phyloP scores from a whole-genome alignment of 108 stramenopile species.

The Nannochloropsis oceanica region DNA sequence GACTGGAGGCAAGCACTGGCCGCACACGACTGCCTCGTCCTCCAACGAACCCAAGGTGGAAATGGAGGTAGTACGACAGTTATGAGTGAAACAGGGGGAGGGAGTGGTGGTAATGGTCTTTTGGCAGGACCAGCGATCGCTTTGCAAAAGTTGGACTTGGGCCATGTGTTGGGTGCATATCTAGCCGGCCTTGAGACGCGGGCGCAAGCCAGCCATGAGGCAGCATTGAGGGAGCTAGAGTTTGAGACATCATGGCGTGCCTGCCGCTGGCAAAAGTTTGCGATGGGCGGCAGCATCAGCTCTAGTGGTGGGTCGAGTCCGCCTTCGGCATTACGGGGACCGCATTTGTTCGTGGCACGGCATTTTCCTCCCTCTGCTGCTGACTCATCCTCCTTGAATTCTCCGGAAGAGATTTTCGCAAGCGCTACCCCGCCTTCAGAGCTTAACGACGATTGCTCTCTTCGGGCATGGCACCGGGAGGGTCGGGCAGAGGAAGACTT shows the following conservation, averaged over 20 bases:
- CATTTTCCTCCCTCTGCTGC: background rate
- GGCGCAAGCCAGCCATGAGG: constrained; percentile 1
- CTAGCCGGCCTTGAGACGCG: background rate
- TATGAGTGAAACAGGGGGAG: background rate
- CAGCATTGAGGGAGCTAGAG: constrained; percentile 11
- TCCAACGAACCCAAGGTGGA: background rate
- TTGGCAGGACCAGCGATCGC: background rate
- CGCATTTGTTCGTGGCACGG: background rate
- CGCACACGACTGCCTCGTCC: background rate
- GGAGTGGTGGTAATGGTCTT: no score
- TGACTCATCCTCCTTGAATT: background rate
- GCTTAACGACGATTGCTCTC: background rate
- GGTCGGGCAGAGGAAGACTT: background rate
- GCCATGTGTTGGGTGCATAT: background rate
- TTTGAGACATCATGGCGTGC: constrained; percentile 16
- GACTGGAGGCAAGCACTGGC: background rate
- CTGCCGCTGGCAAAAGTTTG: constrained; percentile 9
- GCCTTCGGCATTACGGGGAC: background rate
- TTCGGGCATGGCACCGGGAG: background rate
- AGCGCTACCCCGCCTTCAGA: background rate
- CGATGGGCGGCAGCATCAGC: background rate
- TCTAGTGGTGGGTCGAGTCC: background rate
- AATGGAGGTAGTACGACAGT: background rate
- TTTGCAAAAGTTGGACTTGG: background rate
- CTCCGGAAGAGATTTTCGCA: background rate